Base-by-base conservation (phyloP, 2,329 filamentous ascomycete genomes). In the Hypoxylon sp. region DNA sequence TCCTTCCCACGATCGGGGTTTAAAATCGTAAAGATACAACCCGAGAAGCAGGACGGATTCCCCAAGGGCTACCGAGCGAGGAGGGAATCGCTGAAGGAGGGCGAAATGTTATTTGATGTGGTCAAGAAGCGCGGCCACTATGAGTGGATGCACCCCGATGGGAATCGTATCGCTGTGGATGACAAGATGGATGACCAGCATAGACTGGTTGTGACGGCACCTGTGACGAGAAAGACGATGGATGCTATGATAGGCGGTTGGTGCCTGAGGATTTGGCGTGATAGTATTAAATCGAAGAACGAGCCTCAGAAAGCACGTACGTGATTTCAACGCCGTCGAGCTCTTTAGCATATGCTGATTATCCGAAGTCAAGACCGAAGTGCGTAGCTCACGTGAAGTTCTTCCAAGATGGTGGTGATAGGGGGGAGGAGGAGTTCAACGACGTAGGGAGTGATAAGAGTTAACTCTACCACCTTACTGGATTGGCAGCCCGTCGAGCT, bases 241-340 rank as follows among this genome's bases (percentile, higher is more conserved):
- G 73, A 75, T 56, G 72, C 69, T 25, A 63, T 75, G 58, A 67
- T 75, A 14, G 72, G 58, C 9, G 65, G 70, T 25, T 74, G 72
- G 72, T 72, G 69, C 30, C 48, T 74, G 50, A 60, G 69, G 13
- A 59, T 73, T 30, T 74, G 72, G 72, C 67, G 63, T 28, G 65
- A 66, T 25, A 64, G 56, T 9, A 63, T 67, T 5, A 65, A 64
- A 14, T 60, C 57, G 14, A 48, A 48, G 36, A 9, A 53, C n/a
- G 52, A 55, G 36, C 30, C 56, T 17, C 14, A 17, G 19, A 57
- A 45, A 21, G 3, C 38, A 48, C 7, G 69, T 71, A 49, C 67
- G 69, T 64, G 34, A 17, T 32, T 57, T 23, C 19, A 3, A 58
- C 28, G 23, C 13, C 30, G 17, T 36, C 11, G 10, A 30, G 43